These are phyloP conservation scores for Hypholoma sublateritium DNA, from an alignment of 768 basidiomycete species.

Conservation along the genomic window DNA sequence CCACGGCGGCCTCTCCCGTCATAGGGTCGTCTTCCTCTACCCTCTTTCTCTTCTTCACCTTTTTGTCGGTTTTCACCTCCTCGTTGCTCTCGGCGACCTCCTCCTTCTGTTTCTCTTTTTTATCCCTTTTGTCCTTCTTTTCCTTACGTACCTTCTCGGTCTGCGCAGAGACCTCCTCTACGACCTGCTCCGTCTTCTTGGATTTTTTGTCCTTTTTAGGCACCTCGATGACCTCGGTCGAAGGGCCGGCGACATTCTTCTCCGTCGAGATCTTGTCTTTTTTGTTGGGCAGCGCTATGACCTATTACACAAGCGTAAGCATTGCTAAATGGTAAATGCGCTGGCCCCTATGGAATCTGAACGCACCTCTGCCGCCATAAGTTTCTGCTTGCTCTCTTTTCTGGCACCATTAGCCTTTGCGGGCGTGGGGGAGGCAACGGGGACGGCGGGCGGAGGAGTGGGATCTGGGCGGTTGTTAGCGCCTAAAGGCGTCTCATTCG, in stretches of 20 bases:
- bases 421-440: not conserved
- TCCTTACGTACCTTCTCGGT: constrained; percentile 17
- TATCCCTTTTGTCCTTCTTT: constrained; percentile 15
- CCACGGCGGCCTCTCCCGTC: constrained; percentile 10
- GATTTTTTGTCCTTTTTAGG: constrained; percentile 12
- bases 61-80: constrained; percentile 24
- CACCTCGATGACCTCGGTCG: not conserved
- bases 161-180: constrained; percentile 9
- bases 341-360: too few relatives aligned
- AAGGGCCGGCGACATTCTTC: not conserved
- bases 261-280: not conserved
- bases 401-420: not conserved
- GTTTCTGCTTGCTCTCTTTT: too few relatives aligned
- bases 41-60: constrained; percentile 33
- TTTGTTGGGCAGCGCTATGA: not conserved
- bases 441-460: not conserved
- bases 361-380: too few relatives aligned
- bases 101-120: constrained; percentile 10
- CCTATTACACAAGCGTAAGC: not conserved
- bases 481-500: constrained; percentile 74
- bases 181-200: constrained; percentile 20
- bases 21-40: constrained; percentile 21
- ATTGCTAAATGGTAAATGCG: not conserved
- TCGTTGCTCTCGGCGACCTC: constrained; percentile 13
- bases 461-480: constrained; percentile 41